Evolutionary conservation across 2,329 filamentous ascomycete species (phyloP), one percentile per base, ranked within the genome.

Genomic region (Aspergillus tamarii): DNA sequence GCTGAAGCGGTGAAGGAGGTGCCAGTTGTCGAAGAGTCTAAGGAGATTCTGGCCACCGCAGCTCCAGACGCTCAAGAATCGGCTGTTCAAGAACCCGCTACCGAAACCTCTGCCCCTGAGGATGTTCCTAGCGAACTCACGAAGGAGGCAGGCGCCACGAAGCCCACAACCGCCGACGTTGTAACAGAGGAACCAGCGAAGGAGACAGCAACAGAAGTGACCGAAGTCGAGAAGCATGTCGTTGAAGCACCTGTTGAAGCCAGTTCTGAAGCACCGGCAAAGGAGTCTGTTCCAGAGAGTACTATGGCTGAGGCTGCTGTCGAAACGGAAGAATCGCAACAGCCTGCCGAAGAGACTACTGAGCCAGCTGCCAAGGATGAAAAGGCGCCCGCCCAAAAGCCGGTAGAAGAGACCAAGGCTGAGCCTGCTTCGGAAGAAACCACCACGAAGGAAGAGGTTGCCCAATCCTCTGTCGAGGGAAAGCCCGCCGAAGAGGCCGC

Each of bases 321-420:
- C 16, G 46, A n/a, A 39, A 59, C 52, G 46, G 14, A 48, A 53
- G 59, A 54, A 19, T 23, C 59, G 16, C 57, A 67, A 36, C 56
- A 63, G 26, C 30, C 52, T 11, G 60, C 63, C 34, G 46, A 34
- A 16, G 59, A 65, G 23, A 30, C 39, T 16, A 52, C 59, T n/a
- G 63, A 60, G 43, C 45, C 64, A 23, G 26, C 63, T 54, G 46
- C 36, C 32, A 56, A 65, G 41, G 59, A 52, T 34, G 46, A 60
- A 52, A 45, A 63, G 36, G 28, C 16, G 3, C 30, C 23, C 19
- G 8, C 28, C 26, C 55, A 65, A 32, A 58, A 52, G 32, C 28
- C 45, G 12, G 48, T 46, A 16, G 56, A 32, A 32, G 48, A 52
- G 28, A 21, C 48, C 9, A 52, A 52, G 26, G 19, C 48, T 16